These are phyloP conservation scores for Larix sibirica DNA, from an alignment of 83 land plant species.

Conservation along the genomic window DNA sequence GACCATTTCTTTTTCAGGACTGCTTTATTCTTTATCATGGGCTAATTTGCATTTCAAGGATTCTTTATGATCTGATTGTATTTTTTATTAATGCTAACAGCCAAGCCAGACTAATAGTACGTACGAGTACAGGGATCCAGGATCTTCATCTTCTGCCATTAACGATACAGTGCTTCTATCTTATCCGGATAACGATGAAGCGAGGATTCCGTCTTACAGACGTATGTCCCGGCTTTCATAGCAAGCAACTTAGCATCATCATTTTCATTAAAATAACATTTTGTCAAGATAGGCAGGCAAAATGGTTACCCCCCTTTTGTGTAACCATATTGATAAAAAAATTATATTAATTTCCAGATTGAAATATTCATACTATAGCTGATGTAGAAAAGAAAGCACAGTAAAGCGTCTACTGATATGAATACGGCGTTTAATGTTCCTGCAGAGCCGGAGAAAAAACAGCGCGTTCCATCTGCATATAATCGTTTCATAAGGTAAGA, in stretches of 20 bases:
- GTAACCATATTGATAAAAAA: neutral
- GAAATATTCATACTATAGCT: neutral
- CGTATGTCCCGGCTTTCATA: neutral
- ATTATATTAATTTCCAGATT: neutral
- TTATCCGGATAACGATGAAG: neutral
- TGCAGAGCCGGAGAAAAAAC: slow-evolving; percentile 69
- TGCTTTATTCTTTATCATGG: neutral
- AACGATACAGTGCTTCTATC: neutral
- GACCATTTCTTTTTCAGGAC: neutral
- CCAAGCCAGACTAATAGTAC: neutral
- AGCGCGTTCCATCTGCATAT: slow-evolving; percentile 71
- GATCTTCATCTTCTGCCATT: neutral
- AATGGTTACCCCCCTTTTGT: neutral
- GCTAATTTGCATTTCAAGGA: neutral
- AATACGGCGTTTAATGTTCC: neutral
- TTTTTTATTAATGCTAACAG: neutral
- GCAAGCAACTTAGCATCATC: neutral
- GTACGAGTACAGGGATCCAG: neutral
- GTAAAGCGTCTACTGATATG: neutral
- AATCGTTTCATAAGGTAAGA: slow-evolving; percentile 64
- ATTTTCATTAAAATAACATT: neutral
- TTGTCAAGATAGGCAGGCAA: neutral
- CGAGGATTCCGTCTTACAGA: neutral
- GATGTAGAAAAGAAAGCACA: neutral
- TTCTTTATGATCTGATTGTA: neutral